Percentiles rank a stretch among this genome's conserved stretches.
These are phyloP conservation scores for Malus hybrid DNA, from an alignment of 331 rosid genomes.

Conservation along the genomic window DNA sequence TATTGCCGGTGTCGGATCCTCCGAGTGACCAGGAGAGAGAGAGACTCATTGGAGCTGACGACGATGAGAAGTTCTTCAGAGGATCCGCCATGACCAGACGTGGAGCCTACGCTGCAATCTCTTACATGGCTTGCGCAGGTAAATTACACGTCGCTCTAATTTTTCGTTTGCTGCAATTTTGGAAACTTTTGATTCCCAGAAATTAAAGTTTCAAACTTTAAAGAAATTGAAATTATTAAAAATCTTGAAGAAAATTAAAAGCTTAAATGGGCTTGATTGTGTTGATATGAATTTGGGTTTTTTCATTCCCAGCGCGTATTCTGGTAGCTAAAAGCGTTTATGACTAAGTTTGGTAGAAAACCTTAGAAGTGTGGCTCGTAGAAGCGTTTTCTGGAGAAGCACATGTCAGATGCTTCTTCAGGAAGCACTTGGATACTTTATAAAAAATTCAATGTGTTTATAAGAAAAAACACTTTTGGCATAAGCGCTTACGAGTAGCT, in stretches of 20 bases:
- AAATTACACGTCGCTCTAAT: not conserved
- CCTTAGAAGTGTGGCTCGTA: no score
- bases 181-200: not conserved
- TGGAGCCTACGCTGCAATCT: constrained; percentile 79
- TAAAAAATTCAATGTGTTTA: no score
- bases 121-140: constrained; percentile 93
- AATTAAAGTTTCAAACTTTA: not conserved
- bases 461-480: no score
- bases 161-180: not conserved
- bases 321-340: no score
- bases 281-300: not conserved
- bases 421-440: no score
- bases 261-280: not conserved
- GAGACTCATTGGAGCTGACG: constrained; percentile 24
- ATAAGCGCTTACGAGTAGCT: no score
- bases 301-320: not conserved
- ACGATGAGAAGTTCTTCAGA: constrained; percentile 51
- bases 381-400: no score
- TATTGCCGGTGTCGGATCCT: constrained; percentile 68
- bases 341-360: no score
- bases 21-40: constrained; percentile 45
- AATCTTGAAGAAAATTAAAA: not conserved
- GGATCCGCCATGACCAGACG: constrained; percentile 89
- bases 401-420: no score
- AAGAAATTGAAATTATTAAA: not conserved